Percentiles rank a stretch among this genome's conserved stretches.
Evolutionary conservation across 2,329 filamentous ascomycete species (phyloP).

Genomic region (Fusarium sp.): DNA sequence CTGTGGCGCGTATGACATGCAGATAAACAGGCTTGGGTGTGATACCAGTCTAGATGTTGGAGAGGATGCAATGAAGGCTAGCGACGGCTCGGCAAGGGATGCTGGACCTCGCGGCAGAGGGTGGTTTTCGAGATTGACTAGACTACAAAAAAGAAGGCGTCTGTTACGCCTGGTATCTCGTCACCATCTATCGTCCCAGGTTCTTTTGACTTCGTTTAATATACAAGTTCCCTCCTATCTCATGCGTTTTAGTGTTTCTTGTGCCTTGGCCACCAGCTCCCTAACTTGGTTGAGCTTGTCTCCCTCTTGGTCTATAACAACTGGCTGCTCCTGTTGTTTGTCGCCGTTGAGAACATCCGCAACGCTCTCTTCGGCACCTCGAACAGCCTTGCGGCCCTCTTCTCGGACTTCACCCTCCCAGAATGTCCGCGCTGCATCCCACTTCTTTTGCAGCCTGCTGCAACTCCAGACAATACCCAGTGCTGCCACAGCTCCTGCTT

Average conservation of each 20-base stretch:
- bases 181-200: slow-evolving; percentile 36
- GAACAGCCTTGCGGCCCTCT: slow-evolving; percentile 71
- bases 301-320: slow-evolving; percentile 35
- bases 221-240: slow-evolving; percentile 52
- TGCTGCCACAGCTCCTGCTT: slow-evolving; percentile 70
- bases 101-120: slow-evolving; percentile 39
- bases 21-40: slow-evolving; percentile 28
- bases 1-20: slow-evolving; percentile 12
- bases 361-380: slow-evolving; percentile 65
- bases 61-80: slow-evolving; percentile 25
- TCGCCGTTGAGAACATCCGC: slow-evolving; percentile 56
- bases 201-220: slow-evolving; percentile 33
- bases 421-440: slow-evolving; percentile 68
- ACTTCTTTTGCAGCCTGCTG: slow-evolving; percentile 68
- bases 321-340: slow-evolving; percentile 37
- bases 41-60: slow-evolving; percentile 49
- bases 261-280: slow-evolving; percentile 60
- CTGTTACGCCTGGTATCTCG: slow-evolving; percentile 46
- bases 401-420: slow-evolving; percentile 76
- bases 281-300: slow-evolving; percentile 55
- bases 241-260: slow-evolving; percentile 60
- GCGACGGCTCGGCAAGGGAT: slow-evolving; percentile 13
- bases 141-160: slow-evolving; percentile 45
- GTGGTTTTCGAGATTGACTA: slow-evolving; percentile 45
- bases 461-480: slow-evolving; percentile 70